phyloP scores from a whole-genome alignment of 257 asterid species.

The Penstemon newberryi region DNA sequence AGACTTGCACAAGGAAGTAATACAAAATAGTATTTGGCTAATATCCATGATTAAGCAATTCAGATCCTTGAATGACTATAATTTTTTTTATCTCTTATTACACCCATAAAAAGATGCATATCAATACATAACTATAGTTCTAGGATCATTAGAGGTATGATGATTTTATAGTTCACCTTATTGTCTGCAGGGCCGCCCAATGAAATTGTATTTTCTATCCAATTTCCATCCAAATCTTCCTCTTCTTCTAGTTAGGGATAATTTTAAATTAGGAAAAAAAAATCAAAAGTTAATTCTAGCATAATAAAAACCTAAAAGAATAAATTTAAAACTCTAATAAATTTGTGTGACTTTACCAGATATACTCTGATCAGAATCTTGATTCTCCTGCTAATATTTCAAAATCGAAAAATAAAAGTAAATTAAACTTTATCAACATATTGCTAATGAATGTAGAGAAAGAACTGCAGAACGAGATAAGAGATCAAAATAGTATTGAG shows the following conservation, averaged over 20 bases:
- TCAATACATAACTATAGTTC: background rate
- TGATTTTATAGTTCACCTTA: constrained; percentile 41
- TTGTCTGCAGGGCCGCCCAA: constrained; percentile 34
- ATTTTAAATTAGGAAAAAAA: background rate
- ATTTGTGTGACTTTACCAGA: constrained; percentile 47
- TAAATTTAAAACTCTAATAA: background rate
- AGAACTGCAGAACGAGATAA: constrained; percentile 13
- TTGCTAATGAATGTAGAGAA: background rate
- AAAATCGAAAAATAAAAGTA: constrained; percentile 16
- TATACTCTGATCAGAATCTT: constrained; percentile 74
- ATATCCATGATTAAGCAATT: background rate
- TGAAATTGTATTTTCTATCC: constrained; percentile 33
- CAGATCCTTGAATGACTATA: background rate
- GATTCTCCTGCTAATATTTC: constrained; percentile 32
- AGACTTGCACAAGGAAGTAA: background rate
- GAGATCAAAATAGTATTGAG: constrained; percentile 19
- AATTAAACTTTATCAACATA: constrained; percentile 1
- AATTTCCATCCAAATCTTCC: constrained; percentile 46
- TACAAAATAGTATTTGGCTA: background rate
- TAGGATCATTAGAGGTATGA: constrained; percentile 1
- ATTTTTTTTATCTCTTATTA: background rate
- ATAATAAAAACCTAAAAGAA: constrained; percentile 1
- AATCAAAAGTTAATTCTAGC: background rate
- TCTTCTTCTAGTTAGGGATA: constrained; percentile 40
- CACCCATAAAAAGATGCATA: constrained; percentile 14